Evolutionary conservation across 768 basidiomycete genomes (phyloP), one percentile per base, ranked within the genome.

Genomic region (Tulasnella sp.): DNA sequence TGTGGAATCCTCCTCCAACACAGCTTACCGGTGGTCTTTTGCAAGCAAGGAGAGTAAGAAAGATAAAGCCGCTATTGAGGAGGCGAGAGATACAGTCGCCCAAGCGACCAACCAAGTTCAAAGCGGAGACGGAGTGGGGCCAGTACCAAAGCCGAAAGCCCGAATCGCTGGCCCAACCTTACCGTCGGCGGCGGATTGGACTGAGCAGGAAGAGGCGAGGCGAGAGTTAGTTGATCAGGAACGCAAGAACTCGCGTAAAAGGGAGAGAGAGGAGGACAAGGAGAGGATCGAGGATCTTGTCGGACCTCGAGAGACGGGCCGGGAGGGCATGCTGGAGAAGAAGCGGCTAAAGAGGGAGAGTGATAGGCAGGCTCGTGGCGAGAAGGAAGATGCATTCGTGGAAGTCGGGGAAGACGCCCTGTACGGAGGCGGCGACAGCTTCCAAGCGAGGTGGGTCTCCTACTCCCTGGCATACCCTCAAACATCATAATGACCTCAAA

Each of bases 11-110:
- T 92, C 91, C 46, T 88, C 90, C 72, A 92, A 93, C 80, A 97
- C 96, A 6, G 91, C 89, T 0, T 96, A 95, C 86, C 96, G 94
- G 86, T 97, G 96, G 96, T 90, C 91, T 0, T 96, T 97, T 84
- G 92, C 93, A 3, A 89, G 91, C 28, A 93, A 94, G 80, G 84
- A 87, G 3, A 90, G 90, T 28, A 87, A 88, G n/a, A 89, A 88
- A 0, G 93, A 95, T 48, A 85, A 85, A 18, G 89, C 89, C 1
- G 90, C 91, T 0, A 85, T 95, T n/a, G 89, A 88, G 20, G 86
- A 87, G 24, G 90, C 90, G 1, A 90, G 92, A 37, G 89, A 89
- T 79, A 89, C 90, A 77, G 92, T 96, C 5, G 87, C 85, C 72
- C 87, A 85, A 2, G 87, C 88, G 1, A 90, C 89, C 1, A 86